Evolutionary conservation across 306 rosid species (phyloP).

Genomic region (Sicyos edulis): DNA sequence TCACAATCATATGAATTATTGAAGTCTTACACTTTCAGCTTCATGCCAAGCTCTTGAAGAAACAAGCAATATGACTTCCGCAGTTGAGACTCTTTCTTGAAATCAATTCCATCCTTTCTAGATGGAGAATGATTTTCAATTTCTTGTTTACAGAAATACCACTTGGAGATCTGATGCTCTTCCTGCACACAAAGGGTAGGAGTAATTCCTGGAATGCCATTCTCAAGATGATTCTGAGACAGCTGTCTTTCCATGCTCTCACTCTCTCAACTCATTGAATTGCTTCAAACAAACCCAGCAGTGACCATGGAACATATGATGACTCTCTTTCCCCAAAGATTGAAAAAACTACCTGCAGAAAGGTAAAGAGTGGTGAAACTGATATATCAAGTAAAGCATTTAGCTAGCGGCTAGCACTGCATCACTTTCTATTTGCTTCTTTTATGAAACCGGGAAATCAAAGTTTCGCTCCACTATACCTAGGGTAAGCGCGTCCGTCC

Average conservation of each 20-base stretch:
- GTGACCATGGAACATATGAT: background rate
- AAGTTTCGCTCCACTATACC: too few relatives aligned
- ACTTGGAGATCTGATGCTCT: conserved; percentile 23
- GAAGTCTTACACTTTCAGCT: conserved; percentile 41
- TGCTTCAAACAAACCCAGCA: background rate
- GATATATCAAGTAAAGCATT: conserved; percentile 1
- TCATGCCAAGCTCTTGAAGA: conserved; percentile 41
- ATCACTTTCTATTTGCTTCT: background rate
- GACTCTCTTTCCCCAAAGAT: background rate
- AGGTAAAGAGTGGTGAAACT: background rate
- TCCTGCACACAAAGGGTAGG: conserved; percentile 19
- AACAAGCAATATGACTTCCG: conserved; percentile 42
- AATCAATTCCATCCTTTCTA: conserved; percentile 41
- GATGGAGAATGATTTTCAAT: conserved; percentile 43
- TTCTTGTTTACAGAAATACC: conserved; percentile 38
- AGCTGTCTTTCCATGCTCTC: conserved; percentile 24
- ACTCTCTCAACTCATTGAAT: conserved; percentile 15
- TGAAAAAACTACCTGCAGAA: conserved; percentile 10
- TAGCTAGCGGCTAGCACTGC: background rate
- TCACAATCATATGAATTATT: background rate
- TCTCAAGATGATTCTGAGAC: conserved; percentile 21
- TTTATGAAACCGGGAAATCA: too few relatives aligned
- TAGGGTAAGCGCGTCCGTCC: too few relatives aligned
- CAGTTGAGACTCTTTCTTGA: conserved; percentile 32
- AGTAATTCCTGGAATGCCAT: conserved; percentile 22